phyloP scores from a whole-genome alignment of 495 filamentous ascomycete genomes.

The Penicillium paradoxum region DNA sequence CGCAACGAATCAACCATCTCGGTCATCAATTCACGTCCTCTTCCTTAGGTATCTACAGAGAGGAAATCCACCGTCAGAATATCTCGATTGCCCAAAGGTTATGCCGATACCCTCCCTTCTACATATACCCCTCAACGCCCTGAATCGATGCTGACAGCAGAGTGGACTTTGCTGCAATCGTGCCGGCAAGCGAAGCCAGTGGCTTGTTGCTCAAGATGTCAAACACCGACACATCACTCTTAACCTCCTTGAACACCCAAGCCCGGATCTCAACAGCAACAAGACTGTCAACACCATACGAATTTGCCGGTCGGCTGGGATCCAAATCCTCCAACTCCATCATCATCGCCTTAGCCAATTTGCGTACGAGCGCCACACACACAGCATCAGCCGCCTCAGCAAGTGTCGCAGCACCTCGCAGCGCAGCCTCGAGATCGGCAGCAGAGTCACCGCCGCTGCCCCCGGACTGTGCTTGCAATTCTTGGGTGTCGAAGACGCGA shows the following conservation, averaged over 20 bases:
- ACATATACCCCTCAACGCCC: too few species aligned
- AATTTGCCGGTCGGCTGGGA: background rate
- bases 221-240: background rate
- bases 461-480: background rate
- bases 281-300: background rate
- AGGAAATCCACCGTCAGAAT: too few species aligned
- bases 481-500: too few species aligned
- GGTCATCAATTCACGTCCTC: too few species aligned
- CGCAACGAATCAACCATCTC: too few species aligned
- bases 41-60: too few species aligned
- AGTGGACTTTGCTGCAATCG: slow-evolving; percentile 20
- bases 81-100: too few species aligned
- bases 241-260: too few species aligned
- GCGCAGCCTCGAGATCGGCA: background rate
- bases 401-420: background rate
- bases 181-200: background rate
- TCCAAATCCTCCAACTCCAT: background rate
- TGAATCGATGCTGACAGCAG: too few species aligned
- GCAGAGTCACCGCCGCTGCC: background rate
- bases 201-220: background rate
- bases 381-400: background rate
- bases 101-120: too few species aligned
- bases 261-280: background rate
- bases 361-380: background rate
- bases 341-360: background rate